A percentile compares a stretch with the other conserved stretches of the same genome.
phyloP scores from a whole-genome alignment of 305 asterid genomes.

The Fraxinus floribunda region DNA sequence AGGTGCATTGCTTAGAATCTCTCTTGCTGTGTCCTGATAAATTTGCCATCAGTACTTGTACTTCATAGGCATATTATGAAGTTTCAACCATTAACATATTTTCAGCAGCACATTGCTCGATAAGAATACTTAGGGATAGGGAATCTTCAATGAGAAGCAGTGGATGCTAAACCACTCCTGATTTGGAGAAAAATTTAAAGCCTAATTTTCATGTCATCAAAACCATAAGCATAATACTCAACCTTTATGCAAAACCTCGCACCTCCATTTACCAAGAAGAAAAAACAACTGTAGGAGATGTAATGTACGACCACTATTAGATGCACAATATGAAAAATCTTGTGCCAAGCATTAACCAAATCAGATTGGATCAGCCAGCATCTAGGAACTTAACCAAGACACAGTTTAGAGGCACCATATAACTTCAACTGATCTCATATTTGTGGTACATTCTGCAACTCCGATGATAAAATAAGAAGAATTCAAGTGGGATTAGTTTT shows the following conservation, averaged over 20 bases:
- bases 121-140: neutral
- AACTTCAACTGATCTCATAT: neutral
- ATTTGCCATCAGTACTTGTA: neutral
- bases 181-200: neutral
- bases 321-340: neutral
- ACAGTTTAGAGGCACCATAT: neutral
- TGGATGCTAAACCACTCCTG: neutral
- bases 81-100: neutral
- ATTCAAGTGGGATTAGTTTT: neutral
- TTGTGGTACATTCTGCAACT: neutral
- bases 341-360: conserved; percentile 3
- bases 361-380: neutral
- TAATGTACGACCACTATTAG: neutral
- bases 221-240: neutral
- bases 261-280: neutral
- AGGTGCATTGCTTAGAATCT: conserved; percentile 72
- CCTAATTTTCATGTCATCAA: neutral
- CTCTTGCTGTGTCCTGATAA: conserved; percentile 63
- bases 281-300: neutral
- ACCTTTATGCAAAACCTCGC: neutral
- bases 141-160: neutral
- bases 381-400: neutral
- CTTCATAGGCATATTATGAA: neutral
- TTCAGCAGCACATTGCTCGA: neutral
- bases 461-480: neutral